Evolutionary conservation across 768 basidiomycete species (phyloP).

Genomic region (Termitomyces titanicus): DNA sequence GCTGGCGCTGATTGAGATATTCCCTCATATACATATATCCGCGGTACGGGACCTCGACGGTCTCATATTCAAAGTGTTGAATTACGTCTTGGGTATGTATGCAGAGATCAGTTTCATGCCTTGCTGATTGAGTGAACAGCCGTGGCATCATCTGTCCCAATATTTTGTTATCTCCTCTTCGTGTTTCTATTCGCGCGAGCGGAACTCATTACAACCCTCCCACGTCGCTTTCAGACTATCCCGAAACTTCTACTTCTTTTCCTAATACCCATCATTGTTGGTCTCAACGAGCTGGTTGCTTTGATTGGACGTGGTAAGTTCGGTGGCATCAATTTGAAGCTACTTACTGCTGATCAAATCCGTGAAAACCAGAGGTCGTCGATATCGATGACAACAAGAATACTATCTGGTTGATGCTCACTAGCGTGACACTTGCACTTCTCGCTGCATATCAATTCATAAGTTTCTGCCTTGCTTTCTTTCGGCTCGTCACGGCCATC

Average conservation of each 20-base stretch:
- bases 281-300: conserved; percentile 58
- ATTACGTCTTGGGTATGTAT: conserved; percentile 58
- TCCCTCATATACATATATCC: conserved; percentile 55
- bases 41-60: conserved; percentile 41
- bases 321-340: too few species aligned
- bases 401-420: conserved; percentile 54
- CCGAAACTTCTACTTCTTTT: conserved; percentile 42
- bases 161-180: conserved; percentile 61
- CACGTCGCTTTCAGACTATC: conserved; percentile 42
- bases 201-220: conserved; percentile 51
- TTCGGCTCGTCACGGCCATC: conserved; percentile 49
- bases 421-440: conserved; percentile 55
- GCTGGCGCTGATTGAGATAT: conserved; percentile 56
- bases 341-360: not conserved
- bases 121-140: conserved; percentile 28
- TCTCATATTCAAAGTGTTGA: conserved; percentile 45
- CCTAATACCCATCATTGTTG: conserved; percentile 53
- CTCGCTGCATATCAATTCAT: conserved; percentile 55
- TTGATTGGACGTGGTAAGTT: conserved; percentile 56
- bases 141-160: conserved; percentile 58
- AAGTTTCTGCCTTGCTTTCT: conserved; percentile 56
- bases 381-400: conserved; percentile 17
- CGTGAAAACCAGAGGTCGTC: conserved; percentile 10
- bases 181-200: conserved; percentile 53
- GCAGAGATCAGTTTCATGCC: not conserved